Evolutionary conservation across 257 asterid species (phyloP), one percentile per base, ranked within the genome.

Genomic region (Cordia subcordata): DNA sequence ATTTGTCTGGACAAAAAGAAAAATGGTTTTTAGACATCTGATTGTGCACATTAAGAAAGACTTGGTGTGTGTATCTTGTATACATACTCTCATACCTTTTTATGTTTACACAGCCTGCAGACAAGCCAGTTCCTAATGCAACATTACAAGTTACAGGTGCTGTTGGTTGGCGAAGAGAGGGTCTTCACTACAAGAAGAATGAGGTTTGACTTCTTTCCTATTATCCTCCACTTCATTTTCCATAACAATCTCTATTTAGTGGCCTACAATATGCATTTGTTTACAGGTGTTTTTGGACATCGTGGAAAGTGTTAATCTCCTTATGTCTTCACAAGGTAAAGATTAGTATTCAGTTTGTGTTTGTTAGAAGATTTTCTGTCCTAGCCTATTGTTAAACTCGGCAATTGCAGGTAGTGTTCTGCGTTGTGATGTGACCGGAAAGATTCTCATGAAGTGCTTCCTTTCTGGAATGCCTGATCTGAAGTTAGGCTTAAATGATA

Each of bases 131-230:
- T 47, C 97, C 99, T 23, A 93, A 93, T 74, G 99, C 99, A 46
- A 93, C 99, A 68, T 79, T 93, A 62, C 99, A 89, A 83, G 99
- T 89, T 71, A 89, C 99, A 33, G 99, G 99, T 69, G 99, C 99
- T 75, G 99, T 93, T 83, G 99, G 99, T 57, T 93, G 99, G 99
- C 94, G 97, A 42, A 84, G 99, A 74, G 97, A 93, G 80, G 99
- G 99, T 56, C 96, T 93, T 62, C 81, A 68, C 23, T 93, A 93
- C 69, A 93, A 93, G 84, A 93, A 93, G 79, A 93, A 93, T 71
- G 99, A 93, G 99, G 99, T 92, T 14, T 58, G 35, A 65, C 60
- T 68, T 62, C 38, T 64, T 32, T 64, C 60, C 47, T 33, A 11
- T 61, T 14, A 33, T n/a, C 35, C 16, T 11, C 11, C 23, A 5